Percentiles rank a stretch among this genome's conserved stretches.
These are phyloP conservation scores for Cyberlindnera meyerae DNA, from an alignment of 805 yeast species.

Conservation along the genomic window DNA sequence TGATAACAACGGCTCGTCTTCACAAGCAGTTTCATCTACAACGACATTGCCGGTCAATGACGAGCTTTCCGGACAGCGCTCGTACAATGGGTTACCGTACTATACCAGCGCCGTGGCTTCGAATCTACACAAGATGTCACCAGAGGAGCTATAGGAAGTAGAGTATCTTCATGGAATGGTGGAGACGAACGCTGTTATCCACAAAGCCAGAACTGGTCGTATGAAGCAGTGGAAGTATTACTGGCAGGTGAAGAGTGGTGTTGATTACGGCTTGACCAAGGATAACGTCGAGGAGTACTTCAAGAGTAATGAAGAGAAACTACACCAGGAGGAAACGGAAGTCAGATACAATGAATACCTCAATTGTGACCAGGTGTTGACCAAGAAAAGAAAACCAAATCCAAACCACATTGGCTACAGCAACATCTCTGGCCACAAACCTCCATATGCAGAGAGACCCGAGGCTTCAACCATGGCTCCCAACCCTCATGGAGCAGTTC, in stretches of 20 bases:
- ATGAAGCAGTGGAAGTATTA: constrained; percentile 44
- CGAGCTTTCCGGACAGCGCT: constrained; percentile 19
- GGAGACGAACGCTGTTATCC: constrained; percentile 39
- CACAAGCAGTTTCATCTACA: constrained; percentile 4
- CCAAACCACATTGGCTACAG: constrained; percentile 43
- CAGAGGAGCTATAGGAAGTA: constrained; percentile 38
- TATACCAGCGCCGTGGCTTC: constrained; percentile 27
- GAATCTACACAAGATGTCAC: constrained; percentile 29
- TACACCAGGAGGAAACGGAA: constrained; percentile 28
- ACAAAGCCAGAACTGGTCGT: constrained; percentile 37
- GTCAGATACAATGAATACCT: constrained; percentile 34
- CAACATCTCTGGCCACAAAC: constrained; percentile 40
- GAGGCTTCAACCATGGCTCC: neutral
- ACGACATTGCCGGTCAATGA: constrained; percentile 18
- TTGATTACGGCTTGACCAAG: constrained; percentile 29
- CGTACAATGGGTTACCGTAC: constrained; percentile 40
- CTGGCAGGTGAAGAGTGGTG: constrained; percentile 41
- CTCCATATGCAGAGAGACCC: constrained; percentile 35
- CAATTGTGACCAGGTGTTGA: constrained; percentile 38
- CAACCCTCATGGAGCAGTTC: no score
- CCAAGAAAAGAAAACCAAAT: constrained; percentile 42
- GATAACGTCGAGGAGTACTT: constrained; percentile 23
- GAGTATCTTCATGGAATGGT: constrained; percentile 48
- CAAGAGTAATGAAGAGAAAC: constrained; percentile 28
- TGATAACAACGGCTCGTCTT: constrained; percentile 3